Evolutionary conservation across 2,329 filamentous ascomycete species (phyloP), one percentile per base, ranked within the genome.

Genomic region (Penicillium concentricum): DNA sequence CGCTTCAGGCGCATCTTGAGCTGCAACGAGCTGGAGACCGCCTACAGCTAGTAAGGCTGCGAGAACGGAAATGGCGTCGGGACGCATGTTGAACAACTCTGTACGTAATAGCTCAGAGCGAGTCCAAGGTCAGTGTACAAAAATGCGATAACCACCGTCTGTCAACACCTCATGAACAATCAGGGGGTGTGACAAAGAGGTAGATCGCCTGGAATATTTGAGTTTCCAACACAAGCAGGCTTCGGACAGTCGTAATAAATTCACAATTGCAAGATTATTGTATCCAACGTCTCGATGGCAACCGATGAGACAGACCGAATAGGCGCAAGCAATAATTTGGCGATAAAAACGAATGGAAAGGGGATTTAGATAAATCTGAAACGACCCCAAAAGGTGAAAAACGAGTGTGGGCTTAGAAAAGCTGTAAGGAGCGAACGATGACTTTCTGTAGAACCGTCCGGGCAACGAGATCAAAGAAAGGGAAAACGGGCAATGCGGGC

Each of bases 11-110:
- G 61, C 58, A 35, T 68, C 66, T 47, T 69, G 61, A 34, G 73
- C 73, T 48, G 67, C 62, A 55, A 70, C 71, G 44, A 74, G 63
- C 51, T 74, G 60, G 35, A 72, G 51, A 47, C 70, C 67, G 48
- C 72, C 73, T 16, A 74, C 57, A 46, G 71, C 71, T 55, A 70
- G 54, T 26, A 74, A 67, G 45, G 69, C 71, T 51, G 69, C 66
- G 41, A 76, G 59, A 22, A 71, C 56, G 37, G 71, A 67, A 38
- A 69, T 59, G 32, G 64, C 59, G 34, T 63, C 64, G 45, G 65
- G 54, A 38, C 72, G 66, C 72, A 75, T 76, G 20, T 57, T 68
- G 65, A 55, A 51, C 37, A 46, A 42, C 41, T 37, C 47, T 56
- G 41, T 54, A 51, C 44, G 54, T 45, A 42, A 37, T 43, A 30